Percentiles rank a stretch among this genome's conserved stretches.
Conservation (phyloP, 345 rosid species). For the Lumnitzera racemosa region DNA sequence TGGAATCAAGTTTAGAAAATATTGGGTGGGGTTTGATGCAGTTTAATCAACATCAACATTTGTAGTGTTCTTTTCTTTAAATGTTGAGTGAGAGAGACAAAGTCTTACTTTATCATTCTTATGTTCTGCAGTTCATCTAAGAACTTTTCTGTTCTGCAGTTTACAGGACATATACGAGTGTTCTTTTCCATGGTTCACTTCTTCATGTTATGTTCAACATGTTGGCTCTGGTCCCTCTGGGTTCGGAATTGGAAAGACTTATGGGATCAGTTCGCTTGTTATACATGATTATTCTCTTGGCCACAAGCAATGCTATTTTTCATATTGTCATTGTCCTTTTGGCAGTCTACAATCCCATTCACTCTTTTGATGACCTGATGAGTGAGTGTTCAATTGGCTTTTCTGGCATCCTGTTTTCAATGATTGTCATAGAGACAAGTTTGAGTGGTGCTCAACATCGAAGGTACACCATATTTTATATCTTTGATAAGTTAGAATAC, state of each 20-base stretch:
- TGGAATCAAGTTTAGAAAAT: too few relatives aligned
- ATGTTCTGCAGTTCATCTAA: slow-evolving; percentile 4
- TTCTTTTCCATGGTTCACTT: slow-evolving; percentile 82
- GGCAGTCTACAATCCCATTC: slow-evolving; percentile 59
- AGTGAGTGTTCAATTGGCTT: slow-evolving; percentile 87
- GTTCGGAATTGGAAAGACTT: slow-evolving; percentile 92
- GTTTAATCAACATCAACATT: too few relatives aligned
- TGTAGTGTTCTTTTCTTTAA: not conserved
- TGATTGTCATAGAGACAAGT: slow-evolving; percentile 93
- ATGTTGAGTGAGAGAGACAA: not conserved
- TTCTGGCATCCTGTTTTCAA: slow-evolving; percentile 84
- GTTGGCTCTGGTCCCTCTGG: slow-evolving; percentile 94
- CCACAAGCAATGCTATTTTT: slow-evolving; percentile 70
- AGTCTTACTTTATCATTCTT: not conserved
- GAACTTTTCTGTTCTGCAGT: slow-evolving; percentile 38
- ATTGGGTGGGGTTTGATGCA: too few relatives aligned
- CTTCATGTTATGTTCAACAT: slow-evolving; percentile 93
- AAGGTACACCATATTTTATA: slow-evolving; percentile 47
- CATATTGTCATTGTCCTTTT: slow-evolving; percentile 71
- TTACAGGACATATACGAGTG: slow-evolving; percentile 74
- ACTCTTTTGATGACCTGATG: slow-evolving; percentile 32
- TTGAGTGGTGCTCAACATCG: slow-evolving; percentile 82
- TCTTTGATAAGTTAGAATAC: not conserved
- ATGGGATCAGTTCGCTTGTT: slow-evolving; percentile 90
- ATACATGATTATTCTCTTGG: slow-evolving; percentile 65